phyloP scores from a whole-genome alignment of 179 eudicot species.

The Amaranthus tricolor region DNA sequence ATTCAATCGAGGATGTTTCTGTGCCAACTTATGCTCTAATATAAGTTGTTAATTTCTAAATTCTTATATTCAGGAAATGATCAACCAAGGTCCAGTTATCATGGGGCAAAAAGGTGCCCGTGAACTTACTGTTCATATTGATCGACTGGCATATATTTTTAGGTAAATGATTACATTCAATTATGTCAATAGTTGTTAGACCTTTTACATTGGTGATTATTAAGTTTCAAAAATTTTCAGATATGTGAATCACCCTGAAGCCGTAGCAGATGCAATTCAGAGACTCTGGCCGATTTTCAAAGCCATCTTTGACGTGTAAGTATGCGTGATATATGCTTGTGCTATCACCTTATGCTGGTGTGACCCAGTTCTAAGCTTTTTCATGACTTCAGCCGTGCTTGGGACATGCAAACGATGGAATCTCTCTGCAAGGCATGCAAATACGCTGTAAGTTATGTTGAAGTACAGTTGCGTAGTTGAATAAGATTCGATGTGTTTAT shows the following conservation, averaged over 20 bases:
- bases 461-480: slow-evolving; percentile 14
- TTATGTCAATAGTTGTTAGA: not conserved
- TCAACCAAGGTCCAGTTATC: slow-evolving; percentile 80
- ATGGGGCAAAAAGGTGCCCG: slow-evolving; percentile 84
- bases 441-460: slow-evolving; percentile 82
- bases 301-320: slow-evolving; percentile 91
- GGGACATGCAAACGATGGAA: slow-evolving; percentile 99
- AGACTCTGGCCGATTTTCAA: slow-evolving; percentile 95
- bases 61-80: slow-evolving; percentile 60
- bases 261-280: slow-evolving; percentile 97
- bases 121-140: slow-evolving; percentile 94
- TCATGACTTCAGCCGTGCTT: slow-evolving; percentile 74
- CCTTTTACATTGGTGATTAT: slow-evolving; percentile 8
- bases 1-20: slow-evolving; percentile 2
- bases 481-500: not conserved
- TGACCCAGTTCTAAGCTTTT: not conserved
- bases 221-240: slow-evolving; percentile 34
- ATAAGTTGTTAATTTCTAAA: not conserved
- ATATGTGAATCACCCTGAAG: slow-evolving; percentile 93
- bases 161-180: slow-evolving; percentile 44
- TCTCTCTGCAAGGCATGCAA: slow-evolving; percentile 98
- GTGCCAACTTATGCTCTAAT: slow-evolving; percentile 8
- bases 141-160: slow-evolving; percentile 92
- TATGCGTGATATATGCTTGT: slow-evolving; percentile 11
- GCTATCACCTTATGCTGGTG: not conserved